Conservation (phyloP, 345 rosid species). For the Stellera chamaejasme region DNA sequence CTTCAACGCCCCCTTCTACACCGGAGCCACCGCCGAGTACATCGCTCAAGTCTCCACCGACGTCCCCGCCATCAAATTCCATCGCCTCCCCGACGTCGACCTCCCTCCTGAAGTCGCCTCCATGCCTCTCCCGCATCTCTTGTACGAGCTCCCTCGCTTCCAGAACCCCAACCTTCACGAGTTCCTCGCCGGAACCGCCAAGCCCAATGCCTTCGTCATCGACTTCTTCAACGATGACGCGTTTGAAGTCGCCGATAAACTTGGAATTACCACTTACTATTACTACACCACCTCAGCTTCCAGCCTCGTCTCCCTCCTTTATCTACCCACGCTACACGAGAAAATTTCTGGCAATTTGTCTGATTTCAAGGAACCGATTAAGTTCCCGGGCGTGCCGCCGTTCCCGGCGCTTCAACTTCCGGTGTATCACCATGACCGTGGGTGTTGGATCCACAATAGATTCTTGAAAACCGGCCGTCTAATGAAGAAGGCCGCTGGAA, state of each 20-base stretch:
- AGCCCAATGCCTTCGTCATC: conserved; percentile 19
- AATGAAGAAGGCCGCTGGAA: conserved; percentile 21
- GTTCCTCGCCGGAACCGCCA: conserved; percentile 1
- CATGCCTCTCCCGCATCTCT: too few relatives aligned
- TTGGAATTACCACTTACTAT: conserved; percentile 22
- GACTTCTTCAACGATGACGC: conserved; percentile 24
- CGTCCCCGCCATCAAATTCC: too few relatives aligned
- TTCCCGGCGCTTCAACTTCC: conserved; percentile 19
- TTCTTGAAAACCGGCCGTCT: conserved; percentile 11
- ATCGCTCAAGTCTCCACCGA: neutral
- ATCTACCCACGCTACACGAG: conserved; percentile 7
- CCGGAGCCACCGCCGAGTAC: conserved; percentile 8
- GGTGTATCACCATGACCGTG: conserved; percentile 7
- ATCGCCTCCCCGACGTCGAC: too few relatives aligned
- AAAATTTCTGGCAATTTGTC: neutral
- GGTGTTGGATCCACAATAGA: conserved; percentile 5
- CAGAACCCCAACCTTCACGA: conserved; percentile 1
- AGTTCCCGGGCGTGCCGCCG: conserved; percentile 22
- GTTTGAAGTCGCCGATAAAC: conserved; percentile 14
- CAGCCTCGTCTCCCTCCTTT: conserved; percentile 16
- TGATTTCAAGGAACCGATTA: neutral
- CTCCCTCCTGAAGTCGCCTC: too few relatives aligned
- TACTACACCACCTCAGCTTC: conserved; percentile 16
- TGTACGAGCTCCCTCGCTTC: too few relatives aligned
- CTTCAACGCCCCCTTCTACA: conserved; percentile 6